phyloP scores from a whole-genome alignment of 495 filamentous ascomycete species.

The Hyaloscypha bicolor region DNA sequence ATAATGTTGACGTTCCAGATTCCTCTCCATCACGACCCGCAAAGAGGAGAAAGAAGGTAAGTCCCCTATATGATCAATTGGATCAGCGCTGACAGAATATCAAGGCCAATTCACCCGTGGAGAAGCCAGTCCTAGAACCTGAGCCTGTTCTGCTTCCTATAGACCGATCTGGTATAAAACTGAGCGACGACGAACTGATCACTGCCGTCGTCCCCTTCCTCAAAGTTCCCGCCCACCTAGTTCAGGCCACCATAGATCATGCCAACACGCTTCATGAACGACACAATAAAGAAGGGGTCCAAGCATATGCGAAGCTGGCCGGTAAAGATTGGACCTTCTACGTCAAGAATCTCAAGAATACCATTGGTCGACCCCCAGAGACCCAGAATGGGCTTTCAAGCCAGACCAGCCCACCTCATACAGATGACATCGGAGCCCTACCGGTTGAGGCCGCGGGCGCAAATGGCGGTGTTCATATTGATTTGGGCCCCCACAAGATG shows the following conservation, averaged over 20 bases:
- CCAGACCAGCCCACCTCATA: constrained; percentile 30
- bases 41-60: constrained; percentile 77
- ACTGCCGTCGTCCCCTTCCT: constrained; percentile 74
- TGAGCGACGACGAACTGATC: constrained; percentile 66
- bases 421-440: constrained; percentile 27
- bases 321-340: constrained; percentile 95
- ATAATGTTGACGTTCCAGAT: constrained; percentile 55
- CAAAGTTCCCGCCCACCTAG: constrained; percentile 55
- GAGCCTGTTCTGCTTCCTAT: constrained; percentile 23
- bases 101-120: constrained; percentile 3
- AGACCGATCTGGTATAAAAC: constrained; percentile 46
- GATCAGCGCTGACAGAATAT: constrained; percentile 34
- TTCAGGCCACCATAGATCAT: constrained; percentile 73
- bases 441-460: constrained; percentile 25
- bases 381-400: constrained; percentile 31
- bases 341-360: constrained; percentile 75
- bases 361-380: constrained; percentile 83
- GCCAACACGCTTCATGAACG: constrained; percentile 70
- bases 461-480: constrained; percentile 72
- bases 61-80: constrained; percentile 10
- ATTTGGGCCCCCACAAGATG: constrained; percentile 89
- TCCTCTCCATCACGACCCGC: constrained; percentile 74
- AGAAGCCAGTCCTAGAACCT: constrained; percentile 10
- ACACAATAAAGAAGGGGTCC: constrained; percentile 69
- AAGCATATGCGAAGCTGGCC: constrained; percentile 92